Evolutionary conservation across 257 asterid species (phyloP), one percentile per base, ranked within the genome.

Genomic region (Capsicum rhomboideum): DNA sequence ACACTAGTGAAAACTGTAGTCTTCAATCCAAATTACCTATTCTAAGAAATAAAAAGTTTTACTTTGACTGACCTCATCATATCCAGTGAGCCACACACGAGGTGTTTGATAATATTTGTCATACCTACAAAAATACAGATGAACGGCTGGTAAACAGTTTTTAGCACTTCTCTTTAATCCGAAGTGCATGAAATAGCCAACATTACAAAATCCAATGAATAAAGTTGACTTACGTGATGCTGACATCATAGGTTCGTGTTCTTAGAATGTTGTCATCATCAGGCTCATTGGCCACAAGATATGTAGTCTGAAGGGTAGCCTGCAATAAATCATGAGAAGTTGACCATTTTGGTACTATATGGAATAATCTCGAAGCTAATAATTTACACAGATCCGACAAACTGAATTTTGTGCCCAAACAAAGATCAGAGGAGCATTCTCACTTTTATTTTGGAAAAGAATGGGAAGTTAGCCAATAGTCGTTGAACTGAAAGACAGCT

Each of bases 51-150:
- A 8, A 49, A 17, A 23, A 49, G 40, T 75, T 75, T 49, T 75
- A 75, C 8, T 23, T 23, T 49, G 64, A 82, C 91, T 80, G 81
- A 95, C 99, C 98, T 97, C 99, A 64, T 97, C 99, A 87, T 97
- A 97, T 85, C 99, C 99, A 83, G 99, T 95, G 77, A 97, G 98
- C 99, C 99, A 97, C 83, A 97, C 98, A 74, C 98, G 95, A 85
- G 99, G 99, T 49, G 99, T 97, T 92, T 97, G 99, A 90, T 95
- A 97, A 82, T 95, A 97, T 87, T 97, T 93, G 93, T 97, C 99
- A 84, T 95, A 94, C 93, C 99, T 96, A 85, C 56, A 79, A 83
- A 86, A 80, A 82, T 67, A 63, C 78, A 49, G 53, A 52, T 64
- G 49, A 67, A 17, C 72, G 11, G 14, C 37, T 59, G 66, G 68